Percentiles rank a stretch among this genome's conserved stretches.
Conservation (phyloP, 176 grass and related monocot species). For the Phoenix roebelenii region DNA sequence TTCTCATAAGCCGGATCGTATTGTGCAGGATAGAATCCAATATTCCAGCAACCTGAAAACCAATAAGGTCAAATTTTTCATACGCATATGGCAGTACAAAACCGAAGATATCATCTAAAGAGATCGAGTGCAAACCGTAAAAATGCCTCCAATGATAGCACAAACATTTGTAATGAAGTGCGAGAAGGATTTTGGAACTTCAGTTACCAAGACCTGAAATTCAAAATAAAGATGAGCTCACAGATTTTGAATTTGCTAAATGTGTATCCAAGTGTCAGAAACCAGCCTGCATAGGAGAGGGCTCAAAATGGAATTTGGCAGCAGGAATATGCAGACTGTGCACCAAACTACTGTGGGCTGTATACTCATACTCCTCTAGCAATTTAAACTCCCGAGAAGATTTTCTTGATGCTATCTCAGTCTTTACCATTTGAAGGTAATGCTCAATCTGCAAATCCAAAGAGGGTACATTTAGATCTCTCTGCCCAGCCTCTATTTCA, state of each 20-base stretch:
- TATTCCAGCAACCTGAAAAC: slow-evolving; percentile 88
- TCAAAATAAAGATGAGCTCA: slow-evolving; percentile 1
- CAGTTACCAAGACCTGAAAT: slow-evolving; percentile 80
- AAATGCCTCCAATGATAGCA: slow-evolving; percentile 92
- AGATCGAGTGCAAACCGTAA: slow-evolving; percentile 54
- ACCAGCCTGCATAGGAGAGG: slow-evolving; percentile 91
- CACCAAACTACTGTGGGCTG: slow-evolving; percentile 88
- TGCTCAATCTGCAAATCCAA: slow-evolving; percentile 82
- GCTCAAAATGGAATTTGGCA: slow-evolving; percentile 96
- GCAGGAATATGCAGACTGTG: slow-evolving; percentile 83
- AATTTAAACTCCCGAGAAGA: slow-evolving; percentile 55
- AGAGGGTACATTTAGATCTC: not conserved
- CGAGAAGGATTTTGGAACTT: slow-evolving; percentile 81
- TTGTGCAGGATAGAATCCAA: slow-evolving; percentile 95
- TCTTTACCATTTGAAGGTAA: slow-evolving; percentile 97
- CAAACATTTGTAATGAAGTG: slow-evolving; percentile 98
- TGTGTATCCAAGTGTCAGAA: not conserved
- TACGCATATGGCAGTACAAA: not conserved
- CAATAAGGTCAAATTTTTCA: slow-evolving; percentile 1
- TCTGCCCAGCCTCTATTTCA: no score
- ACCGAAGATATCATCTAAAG: not conserved
- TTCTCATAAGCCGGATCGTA: slow-evolving; percentile 76
- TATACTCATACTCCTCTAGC: slow-evolving; percentile 98
- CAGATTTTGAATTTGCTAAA: no score
- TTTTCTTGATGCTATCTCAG: slow-evolving; percentile 52